Base-by-base conservation (phyloP, 2,329 filamentous ascomycete genomes). In the Fusarium protoensiforme region DNA sequence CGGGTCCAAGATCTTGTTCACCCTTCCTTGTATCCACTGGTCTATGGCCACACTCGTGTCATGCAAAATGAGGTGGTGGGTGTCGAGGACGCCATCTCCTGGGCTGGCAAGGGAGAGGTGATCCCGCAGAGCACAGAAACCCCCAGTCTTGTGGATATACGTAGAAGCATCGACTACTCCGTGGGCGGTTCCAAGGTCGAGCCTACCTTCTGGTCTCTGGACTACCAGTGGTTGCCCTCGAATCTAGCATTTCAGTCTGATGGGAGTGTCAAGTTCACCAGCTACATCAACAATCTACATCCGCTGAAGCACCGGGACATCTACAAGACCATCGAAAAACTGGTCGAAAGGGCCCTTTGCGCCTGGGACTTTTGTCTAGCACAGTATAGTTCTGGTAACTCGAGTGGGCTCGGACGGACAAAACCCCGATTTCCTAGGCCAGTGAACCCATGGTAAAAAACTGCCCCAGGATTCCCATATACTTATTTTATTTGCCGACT, bases 41-140 rank as follows among this genome's bases (percentile, higher is more conserved):
- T 71, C 2, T 74, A 69, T 20, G 72, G 65, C 16, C 51, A 48
- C n/a, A 57, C 81, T 9, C 78, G 78, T n/a, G 81, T 86, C 13
- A 69, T 87, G 35, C 35, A 63, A 1, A 77, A 80, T 4, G 78
- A 80, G 36, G 75, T 76, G 1, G 78, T 77, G 18, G 69, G 71
- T 9, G n/a, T 77, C 4, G 67, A 64, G 3, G 61, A 76, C 13
- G 48, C 48, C 8, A 53, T 33, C 48, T 53, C 48, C 16, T 53
- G 48, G 48, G 29, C 29, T 53, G 48, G 48, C 4, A 53, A 33
- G 13, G 48, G 48, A 33, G 48, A 53, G 9, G 24, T 31, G 18
- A 53, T 53, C 16, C 10, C 9, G 6, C 18, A 31, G 18, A n/a
- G 9, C 10, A 31, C 24, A 22, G 18, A 31, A 31, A n/a, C 24